Conservation (phyloP, 148 eudicot species). For the Amaranthus palmeri region DNA sequence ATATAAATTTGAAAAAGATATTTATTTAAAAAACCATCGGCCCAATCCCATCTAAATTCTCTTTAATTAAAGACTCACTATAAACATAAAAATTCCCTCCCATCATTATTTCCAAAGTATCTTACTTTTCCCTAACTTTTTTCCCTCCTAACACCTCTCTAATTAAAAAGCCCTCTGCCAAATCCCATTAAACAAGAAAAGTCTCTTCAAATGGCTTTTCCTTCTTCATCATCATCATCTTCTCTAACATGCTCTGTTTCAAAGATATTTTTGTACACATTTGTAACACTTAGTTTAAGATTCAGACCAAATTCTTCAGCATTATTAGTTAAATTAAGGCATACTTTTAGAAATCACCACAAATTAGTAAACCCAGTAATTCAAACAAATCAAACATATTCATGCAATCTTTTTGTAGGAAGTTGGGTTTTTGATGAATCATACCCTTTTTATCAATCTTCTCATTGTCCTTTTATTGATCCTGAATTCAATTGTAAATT, state of each 20-base stretch:
- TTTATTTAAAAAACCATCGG: no score
- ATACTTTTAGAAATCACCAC: constrained; percentile 29
- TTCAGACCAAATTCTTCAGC: constrained; percentile 18
- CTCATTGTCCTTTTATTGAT: constrained; percentile 64
- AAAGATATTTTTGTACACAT: constrained; percentile 3
- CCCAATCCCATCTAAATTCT: no score
- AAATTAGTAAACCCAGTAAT: constrained; percentile 27
- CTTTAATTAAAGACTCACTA: not conserved
- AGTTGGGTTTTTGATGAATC: constrained; percentile 66
- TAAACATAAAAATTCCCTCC: constrained; percentile 14
- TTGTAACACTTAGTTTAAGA: constrained; percentile 4
- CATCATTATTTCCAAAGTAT: constrained; percentile 8
- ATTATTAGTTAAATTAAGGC: constrained; percentile 19
- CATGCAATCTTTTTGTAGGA: constrained; percentile 66
- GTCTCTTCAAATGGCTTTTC: constrained; percentile 20
- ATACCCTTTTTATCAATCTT: constrained; percentile 57
- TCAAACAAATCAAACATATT: constrained; percentile 36
- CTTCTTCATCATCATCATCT: not conserved
- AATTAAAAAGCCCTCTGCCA: not conserved
- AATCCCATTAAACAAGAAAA: constrained; percentile 5
- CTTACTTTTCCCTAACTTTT: constrained; percentile 4
- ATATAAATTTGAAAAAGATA: no score
- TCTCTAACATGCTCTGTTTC: not conserved
- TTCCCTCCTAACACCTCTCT: not conserved
- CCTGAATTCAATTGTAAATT: constrained; percentile 71